Conservation (phyloP, 139 green algal genomes). For the Trebouxia sp. region DNA sequence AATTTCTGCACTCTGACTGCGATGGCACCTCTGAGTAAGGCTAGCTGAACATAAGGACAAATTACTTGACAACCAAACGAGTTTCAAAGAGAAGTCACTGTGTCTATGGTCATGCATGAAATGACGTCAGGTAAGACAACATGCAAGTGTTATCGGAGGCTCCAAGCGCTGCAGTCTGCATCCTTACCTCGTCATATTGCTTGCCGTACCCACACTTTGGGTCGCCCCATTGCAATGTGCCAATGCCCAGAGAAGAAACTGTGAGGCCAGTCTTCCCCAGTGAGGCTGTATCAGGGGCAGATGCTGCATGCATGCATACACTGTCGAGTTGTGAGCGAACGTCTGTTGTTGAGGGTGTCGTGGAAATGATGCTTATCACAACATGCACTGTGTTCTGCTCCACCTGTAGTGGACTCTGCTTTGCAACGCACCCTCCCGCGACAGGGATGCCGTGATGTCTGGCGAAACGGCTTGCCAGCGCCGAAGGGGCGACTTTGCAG, state of each 20-base stretch:
- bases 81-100: no score
- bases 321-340: neutral
- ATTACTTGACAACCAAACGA: no score
- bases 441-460: neutral
- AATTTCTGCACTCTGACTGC: no score
- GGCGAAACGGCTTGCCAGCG: neutral
- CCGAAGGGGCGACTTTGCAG: no score
- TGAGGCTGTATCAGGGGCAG: neutral
- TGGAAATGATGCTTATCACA: no score
- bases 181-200: conserved; percentile 11
- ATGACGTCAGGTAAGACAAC: no score
- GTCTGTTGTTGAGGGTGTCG: neutral
- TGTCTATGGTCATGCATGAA: no score
- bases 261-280: conserved; percentile 11
- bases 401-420: neutral
- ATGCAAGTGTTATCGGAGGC: no score
- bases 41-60: no score
- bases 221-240: conserved; percentile 34
- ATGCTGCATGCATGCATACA: neutral
- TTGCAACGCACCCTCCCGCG: neutral
- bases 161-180: no score
- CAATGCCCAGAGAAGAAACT: conserved; percentile 24
- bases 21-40: no score
- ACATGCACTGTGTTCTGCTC: no score
- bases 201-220: conserved; percentile 17